These are phyloP conservation scores for Yamadazyma akitaensis DNA, from an alignment of 805 yeast genomes.

Conservation along the genomic window DNA sequence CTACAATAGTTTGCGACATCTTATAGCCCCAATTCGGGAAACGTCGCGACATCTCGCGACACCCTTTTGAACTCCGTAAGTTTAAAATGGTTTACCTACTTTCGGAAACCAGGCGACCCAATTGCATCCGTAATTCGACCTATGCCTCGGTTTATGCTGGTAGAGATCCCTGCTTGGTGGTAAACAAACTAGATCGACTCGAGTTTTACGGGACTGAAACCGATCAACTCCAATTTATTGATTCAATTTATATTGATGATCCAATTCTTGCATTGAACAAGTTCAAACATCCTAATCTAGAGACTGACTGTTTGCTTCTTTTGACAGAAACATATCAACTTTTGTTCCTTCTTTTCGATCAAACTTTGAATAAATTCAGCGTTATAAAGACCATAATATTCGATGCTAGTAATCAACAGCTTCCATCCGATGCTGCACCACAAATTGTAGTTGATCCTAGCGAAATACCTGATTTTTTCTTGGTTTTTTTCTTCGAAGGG, in stretches of 20 bases:
- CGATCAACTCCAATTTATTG: constrained; percentile 2
- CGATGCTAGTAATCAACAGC: constrained; percentile 22
- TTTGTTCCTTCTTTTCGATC: constrained; percentile 12
- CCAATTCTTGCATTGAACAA: constrained; percentile 12
- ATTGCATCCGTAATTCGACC: constrained; percentile 14
- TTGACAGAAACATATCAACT: constrained; percentile 14
- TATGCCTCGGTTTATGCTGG: constrained; percentile 10
- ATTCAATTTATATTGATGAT: constrained; percentile 14
- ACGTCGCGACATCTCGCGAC: not conserved
- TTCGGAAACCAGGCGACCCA: constrained; percentile 18
- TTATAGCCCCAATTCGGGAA: not conserved
- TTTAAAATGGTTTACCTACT: constrained; percentile 16
- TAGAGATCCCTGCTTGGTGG: constrained; percentile 10
- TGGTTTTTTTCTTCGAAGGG: constrained; percentile 22
- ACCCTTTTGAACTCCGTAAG: not conserved
- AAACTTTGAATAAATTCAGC: constrained; percentile 5
- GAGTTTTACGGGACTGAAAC: constrained; percentile 12
- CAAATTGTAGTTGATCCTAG: constrained; percentile 15
- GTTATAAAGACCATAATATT: constrained; percentile 11
- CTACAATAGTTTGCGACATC: not conserved
- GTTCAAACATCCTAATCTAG: constrained; percentile 10
- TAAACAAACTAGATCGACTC: constrained; percentile 13
- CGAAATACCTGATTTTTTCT: constrained; percentile 11
- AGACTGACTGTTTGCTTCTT: constrained; percentile 14
- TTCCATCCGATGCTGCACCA: constrained; percentile 21